Evolutionary conservation across 768 basidiomycete species (phyloP).

Genomic region (Tylopilus subfusipes): DNA sequence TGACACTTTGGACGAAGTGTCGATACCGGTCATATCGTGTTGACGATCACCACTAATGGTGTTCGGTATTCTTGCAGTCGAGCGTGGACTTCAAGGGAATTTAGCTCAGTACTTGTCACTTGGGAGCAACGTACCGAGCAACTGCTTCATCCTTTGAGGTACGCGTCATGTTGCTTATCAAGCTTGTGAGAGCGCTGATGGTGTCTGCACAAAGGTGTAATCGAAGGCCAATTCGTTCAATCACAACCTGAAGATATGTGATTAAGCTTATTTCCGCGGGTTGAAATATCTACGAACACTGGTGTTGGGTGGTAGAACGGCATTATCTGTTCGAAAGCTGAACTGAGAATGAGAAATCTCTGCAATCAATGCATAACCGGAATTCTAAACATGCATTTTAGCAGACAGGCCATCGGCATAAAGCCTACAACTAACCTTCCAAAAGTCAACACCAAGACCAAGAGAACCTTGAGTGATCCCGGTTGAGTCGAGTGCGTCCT

Average conservation of each 20-base stretch:
- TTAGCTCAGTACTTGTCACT: neutral
- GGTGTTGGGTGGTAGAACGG: constrained; percentile 33
- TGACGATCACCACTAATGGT: constrained; percentile 2
- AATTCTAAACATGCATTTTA: constrained; percentile 35
- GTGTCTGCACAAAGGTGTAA: constrained; percentile 81
- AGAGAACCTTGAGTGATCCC: constrained; percentile 18
- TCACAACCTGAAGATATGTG: constrained; percentile 42
- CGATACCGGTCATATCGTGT: constrained; percentile 29
- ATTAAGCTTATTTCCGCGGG: neutral
- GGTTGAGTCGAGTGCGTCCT: constrained; percentile 23
- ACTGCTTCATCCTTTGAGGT: constrained; percentile 35
- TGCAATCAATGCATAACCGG: constrained; percentile 67
- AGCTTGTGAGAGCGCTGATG: constrained; percentile 51
- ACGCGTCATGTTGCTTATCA: constrained; percentile 51
- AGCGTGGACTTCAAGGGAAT: constrained; percentile 9
- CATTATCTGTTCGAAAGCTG: constrained; percentile 32
- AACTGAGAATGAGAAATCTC: constrained; percentile 54
- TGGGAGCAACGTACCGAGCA: constrained; percentile 21
- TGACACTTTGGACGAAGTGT: neutral
- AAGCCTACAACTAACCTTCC: constrained; percentile 56
- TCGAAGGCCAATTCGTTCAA: constrained; percentile 51
- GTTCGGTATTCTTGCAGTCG: constrained; percentile 3
- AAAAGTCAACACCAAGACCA: constrained; percentile 43
- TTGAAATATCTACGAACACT: constrained; percentile 33
- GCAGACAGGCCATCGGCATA: neutral